Conservation (phyloP, 441 rosid genomes). For the Pelargonium australe region DNA sequence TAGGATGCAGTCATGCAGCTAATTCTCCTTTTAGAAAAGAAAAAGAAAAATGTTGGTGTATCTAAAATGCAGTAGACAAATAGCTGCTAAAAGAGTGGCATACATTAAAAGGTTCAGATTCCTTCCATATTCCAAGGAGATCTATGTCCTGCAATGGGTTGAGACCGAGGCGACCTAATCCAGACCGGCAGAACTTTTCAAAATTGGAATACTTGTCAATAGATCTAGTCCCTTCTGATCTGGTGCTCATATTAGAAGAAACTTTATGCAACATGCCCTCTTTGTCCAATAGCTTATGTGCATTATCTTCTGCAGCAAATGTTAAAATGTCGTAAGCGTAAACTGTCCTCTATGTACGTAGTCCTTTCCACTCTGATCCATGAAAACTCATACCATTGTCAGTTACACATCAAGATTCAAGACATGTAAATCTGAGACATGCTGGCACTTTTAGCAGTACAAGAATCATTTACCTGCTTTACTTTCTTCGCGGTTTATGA, state of each 20-base stretch:
- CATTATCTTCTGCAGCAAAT: conserved; percentile 27
- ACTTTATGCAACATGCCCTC: conserved; percentile 18
- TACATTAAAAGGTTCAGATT: conserved; percentile 58
- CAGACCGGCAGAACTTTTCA: conserved; percentile 56
- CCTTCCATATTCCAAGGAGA: conserved; percentile 53
- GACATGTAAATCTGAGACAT: neutral
- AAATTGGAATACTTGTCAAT: conserved; percentile 41
- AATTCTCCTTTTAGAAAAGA: neutral
- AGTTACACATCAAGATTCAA: neutral
- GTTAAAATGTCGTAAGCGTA: conserved; percentile 1
- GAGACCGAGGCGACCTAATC: conserved; percentile 60
- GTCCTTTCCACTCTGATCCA: neutral
- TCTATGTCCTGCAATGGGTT: conserved; percentile 40
- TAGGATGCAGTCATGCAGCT: neutral
- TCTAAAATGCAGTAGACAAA: conserved; percentile 10
- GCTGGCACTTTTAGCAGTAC: neutral
- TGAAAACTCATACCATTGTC: neutral
- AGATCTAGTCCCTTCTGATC: conserved; percentile 21
- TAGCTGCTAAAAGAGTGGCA: conserved; percentile 23
- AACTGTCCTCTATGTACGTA: neutral
- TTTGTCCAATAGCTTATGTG: conserved; percentile 20
- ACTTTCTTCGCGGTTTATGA: conserved; percentile 15
- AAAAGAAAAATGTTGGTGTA: neutral
- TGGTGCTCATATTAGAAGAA: conserved; percentile 19
- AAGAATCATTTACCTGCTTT: conserved; percentile 24